phyloP scores from a whole-genome alignment of 139 green algal species.

The Chlorella sp. region DNA sequence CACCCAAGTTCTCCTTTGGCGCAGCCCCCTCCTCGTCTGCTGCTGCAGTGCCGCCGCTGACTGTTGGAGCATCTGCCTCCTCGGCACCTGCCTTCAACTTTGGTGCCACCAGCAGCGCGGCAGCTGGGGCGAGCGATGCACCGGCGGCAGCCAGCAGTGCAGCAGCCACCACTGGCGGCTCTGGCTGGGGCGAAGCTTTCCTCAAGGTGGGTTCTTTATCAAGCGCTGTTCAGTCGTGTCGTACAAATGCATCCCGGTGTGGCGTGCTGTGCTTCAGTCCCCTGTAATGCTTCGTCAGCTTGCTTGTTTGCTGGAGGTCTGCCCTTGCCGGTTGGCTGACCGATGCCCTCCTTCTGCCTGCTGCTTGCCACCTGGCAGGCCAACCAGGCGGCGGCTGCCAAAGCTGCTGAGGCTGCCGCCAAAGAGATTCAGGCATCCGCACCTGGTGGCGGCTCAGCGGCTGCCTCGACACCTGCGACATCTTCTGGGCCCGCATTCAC shows the following conservation, averaged over 20 bases:
- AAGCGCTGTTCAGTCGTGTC: too few relatives aligned
- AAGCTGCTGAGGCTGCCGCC: slow-evolving; percentile 25
- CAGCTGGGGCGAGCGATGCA: neutral
- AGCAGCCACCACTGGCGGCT: neutral
- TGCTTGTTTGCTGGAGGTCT: too few relatives aligned
- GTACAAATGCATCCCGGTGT: too few relatives aligned
- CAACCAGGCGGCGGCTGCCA: slow-evolving; percentile 28
- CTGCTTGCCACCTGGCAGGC: slow-evolving; percentile 3
- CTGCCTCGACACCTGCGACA: neutral
- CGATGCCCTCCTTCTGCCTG: too few relatives aligned
- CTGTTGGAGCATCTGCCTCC: neutral
- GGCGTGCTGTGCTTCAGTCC: too few relatives aligned
- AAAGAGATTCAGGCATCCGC: slow-evolving; percentile 34
- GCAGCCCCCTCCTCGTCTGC: neutral
- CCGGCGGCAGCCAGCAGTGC: slow-evolving; percentile 6
- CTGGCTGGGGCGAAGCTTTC: slow-evolving; percentile 42
- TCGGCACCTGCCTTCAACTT: neutral
- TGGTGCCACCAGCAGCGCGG: neutral
- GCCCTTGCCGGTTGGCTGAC: too few relatives aligned
- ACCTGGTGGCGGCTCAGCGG: neutral
- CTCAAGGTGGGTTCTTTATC: slow-evolving; percentile 14
- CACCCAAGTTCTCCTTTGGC: slow-evolving; percentile 19
- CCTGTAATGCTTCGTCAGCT: too few relatives aligned
- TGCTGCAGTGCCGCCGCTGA: neutral
- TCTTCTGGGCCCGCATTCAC: neutral